Base-by-base conservation (phyloP, 495 filamentous ascomycete species). In the Trichoderma virens region DNA sequence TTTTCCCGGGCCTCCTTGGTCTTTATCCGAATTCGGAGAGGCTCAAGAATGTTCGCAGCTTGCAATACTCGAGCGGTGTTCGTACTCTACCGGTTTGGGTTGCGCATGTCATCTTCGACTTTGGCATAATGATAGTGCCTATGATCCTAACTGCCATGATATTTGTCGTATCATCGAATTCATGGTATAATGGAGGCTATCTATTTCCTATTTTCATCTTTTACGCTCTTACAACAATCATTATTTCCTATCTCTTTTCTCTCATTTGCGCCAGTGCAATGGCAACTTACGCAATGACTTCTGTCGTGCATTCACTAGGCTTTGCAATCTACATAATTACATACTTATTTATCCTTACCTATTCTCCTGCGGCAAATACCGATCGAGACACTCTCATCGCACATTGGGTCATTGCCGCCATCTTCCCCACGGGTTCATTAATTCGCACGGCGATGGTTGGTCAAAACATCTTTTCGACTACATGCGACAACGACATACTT, bases 41-140 rank as follows among this genome's bases (percentile, higher is more conserved):
- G 25, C 73, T 88, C 14, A 75, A 83, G 14, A 87, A 90, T 60
- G 86, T 93, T 41, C 79, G 90, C 31, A 85, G 86, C 11, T 75
- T 93, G 30, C 87, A 93, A 65, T 93, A 91, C 73, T 89, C 86
- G 61, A 91, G 90, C 65, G 88, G 87, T 47, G 87, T 88, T 14
- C 78, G 87, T 45, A 79, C 80, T 0, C 68, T 88, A 1, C 85
- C 86, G 6, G 74, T 91, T 2, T 91, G 88, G 86, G 72, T 86
- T 2, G 87, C 90, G 18, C 90, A 93, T 70, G 72, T 85, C 3
- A 61, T 74, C 0, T 92, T 92, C 67, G 90, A 93, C 73, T 90
- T 88, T 68, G 70, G 85, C 30, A 78, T 86, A 32, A 80, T 89
- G 4, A 64, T 91, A 23, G 67, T 82, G 3, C 78, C 80, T 31